Percentiles rank a stretch among this genome's conserved stretches.
Conservation (phyloP, 2,329 filamentous ascomycete genomes). For the Neocatenulostroma microsporum region DNA sequence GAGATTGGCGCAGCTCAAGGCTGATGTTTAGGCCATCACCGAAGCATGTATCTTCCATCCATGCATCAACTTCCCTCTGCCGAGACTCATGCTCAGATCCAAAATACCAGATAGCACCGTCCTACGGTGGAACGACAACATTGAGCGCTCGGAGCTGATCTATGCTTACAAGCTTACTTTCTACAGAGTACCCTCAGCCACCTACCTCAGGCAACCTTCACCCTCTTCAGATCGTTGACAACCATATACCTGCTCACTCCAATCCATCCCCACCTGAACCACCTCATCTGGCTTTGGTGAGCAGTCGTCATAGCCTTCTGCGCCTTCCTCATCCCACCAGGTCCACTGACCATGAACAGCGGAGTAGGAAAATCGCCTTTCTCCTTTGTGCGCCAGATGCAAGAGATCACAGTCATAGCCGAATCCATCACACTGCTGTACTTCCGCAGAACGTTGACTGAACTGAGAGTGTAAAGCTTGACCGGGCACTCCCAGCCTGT, state of each 20-base stretch:
- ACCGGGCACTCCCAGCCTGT: slow-evolving; percentile 64
- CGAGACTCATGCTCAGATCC: too few species aligned
- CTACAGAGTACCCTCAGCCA: too few species aligned
- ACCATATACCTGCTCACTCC: slow-evolving; percentile 87
- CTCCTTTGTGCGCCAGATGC: slow-evolving; percentile 43
- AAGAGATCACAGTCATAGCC: slow-evolving; percentile 58
- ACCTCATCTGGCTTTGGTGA: slow-evolving; percentile 94
- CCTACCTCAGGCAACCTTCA: slow-evolving; percentile 34
- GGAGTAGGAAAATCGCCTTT: slow-evolving; percentile 48
- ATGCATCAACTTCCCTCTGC: too few species aligned
- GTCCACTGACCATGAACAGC: slow-evolving; percentile 64
- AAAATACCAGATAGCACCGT: too few species aligned
- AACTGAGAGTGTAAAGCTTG: slow-evolving; percentile 75
- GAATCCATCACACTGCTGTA: slow-evolving; percentile 72
- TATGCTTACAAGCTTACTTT: too few species aligned
- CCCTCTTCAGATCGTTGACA: slow-evolving; percentile 72
- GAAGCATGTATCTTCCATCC: too few species aligned
- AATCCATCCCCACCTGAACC: slow-evolving; percentile 98
- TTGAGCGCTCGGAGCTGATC: too few species aligned
- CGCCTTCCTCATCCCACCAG: slow-evolving; percentile 57
- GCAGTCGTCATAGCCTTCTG: slow-evolving; percentile 82
- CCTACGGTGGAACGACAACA: too few species aligned
- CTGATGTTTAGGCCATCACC: too few species aligned
- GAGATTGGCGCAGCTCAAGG: too few species aligned
- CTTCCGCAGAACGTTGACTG: slow-evolving; percentile 67